Conservation (phyloP, 2,329 filamentous ascomycete species). For the Botryotinia narcissicola region DNA sequence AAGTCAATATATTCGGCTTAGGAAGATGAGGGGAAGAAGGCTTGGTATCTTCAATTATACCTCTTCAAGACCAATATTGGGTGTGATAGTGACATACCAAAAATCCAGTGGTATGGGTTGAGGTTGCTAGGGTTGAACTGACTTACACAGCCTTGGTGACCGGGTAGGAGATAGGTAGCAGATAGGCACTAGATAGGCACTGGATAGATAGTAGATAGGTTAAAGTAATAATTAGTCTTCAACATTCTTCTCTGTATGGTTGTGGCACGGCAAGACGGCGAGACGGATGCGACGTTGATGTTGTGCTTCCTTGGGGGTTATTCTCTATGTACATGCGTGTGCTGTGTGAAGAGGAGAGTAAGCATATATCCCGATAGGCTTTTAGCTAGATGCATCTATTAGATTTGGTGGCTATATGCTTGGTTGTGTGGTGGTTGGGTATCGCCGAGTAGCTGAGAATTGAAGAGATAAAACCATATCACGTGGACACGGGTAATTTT, state of each 20-base stretch:
- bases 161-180: not conserved
- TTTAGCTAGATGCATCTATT: not conserved
- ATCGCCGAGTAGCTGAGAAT: not conserved
- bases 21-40: slow-evolving; percentile 14
- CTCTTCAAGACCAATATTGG: not conserved
- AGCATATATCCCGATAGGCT: slow-evolving; percentile 3
- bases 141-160: not conserved
- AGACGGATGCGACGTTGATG: slow-evolving; percentile 12
- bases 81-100: not conserved
- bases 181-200: no score
- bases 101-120: slow-evolving; percentile 5
- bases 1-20: not conserved
- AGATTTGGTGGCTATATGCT: not conserved
- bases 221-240: not conserved
- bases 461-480: not conserved
- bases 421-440: not conserved
- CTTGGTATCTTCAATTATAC: not conserved
- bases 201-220: not conserved
- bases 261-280: slow-evolving; percentile 1
- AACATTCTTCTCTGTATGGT: not conserved
- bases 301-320: not conserved
- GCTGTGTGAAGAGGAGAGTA: not conserved
- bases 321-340: not conserved
- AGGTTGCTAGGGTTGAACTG: not conserved
- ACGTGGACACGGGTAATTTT: not conserved